A percentile compares a stretch with the other conserved stretches of the same genome.
These are phyloP conservation scores for Somion occarium DNA, from an alignment of 1,284 basidiomycete genomes.

Conservation along the genomic window DNA sequence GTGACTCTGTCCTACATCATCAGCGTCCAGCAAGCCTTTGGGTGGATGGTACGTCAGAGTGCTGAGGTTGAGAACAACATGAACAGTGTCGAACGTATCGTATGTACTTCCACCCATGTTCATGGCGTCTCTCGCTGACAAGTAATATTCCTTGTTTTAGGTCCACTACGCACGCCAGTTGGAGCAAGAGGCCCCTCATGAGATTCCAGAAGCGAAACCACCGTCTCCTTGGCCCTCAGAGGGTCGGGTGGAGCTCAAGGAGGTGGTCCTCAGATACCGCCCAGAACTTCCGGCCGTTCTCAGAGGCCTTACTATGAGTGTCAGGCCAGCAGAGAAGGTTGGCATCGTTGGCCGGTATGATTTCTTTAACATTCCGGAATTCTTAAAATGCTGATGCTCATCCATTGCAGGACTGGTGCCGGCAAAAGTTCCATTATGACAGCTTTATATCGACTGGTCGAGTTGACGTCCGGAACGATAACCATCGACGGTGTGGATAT, in stretches of 20 bases:
- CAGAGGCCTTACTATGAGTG: slow-evolving; percentile 60
- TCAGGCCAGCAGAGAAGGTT: slow-evolving; percentile 81
- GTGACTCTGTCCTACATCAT: slow-evolving; percentile 75
- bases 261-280: slow-evolving; percentile 68
- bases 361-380: too few species aligned
- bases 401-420: slow-evolving; percentile 53
- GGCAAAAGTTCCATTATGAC: slow-evolving; percentile 68
- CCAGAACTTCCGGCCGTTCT: slow-evolving; percentile 67
- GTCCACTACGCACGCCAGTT: slow-evolving; percentile 72
- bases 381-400: neutral
- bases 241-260: slow-evolving; percentile 57
- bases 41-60: slow-evolving; percentile 80
- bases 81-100: slow-evolving; percentile 84
- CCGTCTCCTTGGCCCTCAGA: slow-evolving; percentile 63
- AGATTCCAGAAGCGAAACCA: slow-evolving; percentile 55
- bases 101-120: slow-evolving; percentile 8
- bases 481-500: slow-evolving; percentile 64
- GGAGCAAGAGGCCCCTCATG: slow-evolving; percentile 77
- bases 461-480: slow-evolving; percentile 64
- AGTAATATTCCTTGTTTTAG: slow-evolving; percentile 6
- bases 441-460: slow-evolving; percentile 41
- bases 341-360: slow-evolving; percentile 72
- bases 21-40: slow-evolving; percentile 68
- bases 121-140: neutral
- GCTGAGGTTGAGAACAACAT: slow-evolving; percentile 90